phyloP scores from a whole-genome alignment of 345 rosid species.

The Gossypium turneri region DNA sequence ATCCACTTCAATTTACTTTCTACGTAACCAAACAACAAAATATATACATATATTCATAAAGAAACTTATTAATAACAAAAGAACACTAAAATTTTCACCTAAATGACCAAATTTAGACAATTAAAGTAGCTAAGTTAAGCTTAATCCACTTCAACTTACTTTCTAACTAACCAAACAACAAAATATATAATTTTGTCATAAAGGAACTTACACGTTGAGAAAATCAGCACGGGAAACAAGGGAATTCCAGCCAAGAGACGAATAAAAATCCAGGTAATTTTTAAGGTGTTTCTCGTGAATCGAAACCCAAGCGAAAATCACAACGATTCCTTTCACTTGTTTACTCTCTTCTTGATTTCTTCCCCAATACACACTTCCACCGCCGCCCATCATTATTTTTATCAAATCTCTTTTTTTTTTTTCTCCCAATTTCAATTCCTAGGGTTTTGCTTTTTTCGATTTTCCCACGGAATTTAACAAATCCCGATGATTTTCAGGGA shows the following conservation, averaged over 20 bases:
- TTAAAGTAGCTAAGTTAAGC: background rate
- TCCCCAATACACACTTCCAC: conserved; percentile 67
- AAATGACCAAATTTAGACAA: background rate
- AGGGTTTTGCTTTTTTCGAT: background rate
- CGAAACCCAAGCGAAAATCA: conserved; percentile 73
- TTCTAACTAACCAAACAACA: background rate
- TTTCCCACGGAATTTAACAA: background rate
- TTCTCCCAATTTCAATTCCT: background rate
- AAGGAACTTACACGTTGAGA: conserved; percentile 53
- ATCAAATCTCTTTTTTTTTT: background rate
- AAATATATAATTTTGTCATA: no score
- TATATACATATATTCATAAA: background rate
- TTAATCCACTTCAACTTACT: background rate
- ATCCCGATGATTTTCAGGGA: background rate
- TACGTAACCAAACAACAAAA: background rate
- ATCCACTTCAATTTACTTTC: background rate
- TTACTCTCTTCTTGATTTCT: conserved; percentile 25
- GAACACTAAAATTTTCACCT: background rate
- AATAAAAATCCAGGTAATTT: conserved; percentile 61
- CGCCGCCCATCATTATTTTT: conserved; percentile 49
- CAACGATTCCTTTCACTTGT: conserved; percentile 62
- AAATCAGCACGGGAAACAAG: conserved; percentile 77
- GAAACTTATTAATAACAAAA: no score
- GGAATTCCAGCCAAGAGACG: conserved; percentile 87
- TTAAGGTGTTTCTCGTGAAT: conserved; percentile 41